These are phyloP conservation scores for Zelonia costaricensis DNA, from an alignment of 208 protist species.

Conservation along the genomic window DNA sequence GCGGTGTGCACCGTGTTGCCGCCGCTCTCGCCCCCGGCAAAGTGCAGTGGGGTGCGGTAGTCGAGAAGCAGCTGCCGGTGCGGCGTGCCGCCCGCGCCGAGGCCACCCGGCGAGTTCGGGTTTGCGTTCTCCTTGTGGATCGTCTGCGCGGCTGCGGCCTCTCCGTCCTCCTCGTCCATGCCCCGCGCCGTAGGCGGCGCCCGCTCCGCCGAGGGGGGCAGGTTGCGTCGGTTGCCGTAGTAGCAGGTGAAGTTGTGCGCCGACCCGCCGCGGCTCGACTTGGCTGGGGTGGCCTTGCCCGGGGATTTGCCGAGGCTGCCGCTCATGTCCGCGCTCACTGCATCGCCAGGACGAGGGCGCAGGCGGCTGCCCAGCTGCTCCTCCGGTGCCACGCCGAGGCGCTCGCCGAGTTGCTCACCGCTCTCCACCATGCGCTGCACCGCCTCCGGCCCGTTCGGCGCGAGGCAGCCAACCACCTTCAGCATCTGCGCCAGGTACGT, in stretches of 20 bases:
- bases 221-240: slow-evolving; percentile 19
- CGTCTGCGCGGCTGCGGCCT: too few relatives aligned
- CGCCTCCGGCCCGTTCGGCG: slow-evolving; percentile 31
- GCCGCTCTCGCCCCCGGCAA: too few relatives aligned
- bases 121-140: too few relatives aligned
- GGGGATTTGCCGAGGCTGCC: background rate
- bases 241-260: slow-evolving; percentile 50
- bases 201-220: background rate
- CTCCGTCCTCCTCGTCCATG: background rate
- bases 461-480: slow-evolving; percentile 43
- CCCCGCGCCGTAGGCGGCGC: slow-evolving; percentile 28
- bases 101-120: too few relatives aligned
- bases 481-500: slow-evolving; percentile 38
- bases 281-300: background rate
- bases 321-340: background rate
- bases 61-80: background rate
- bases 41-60: background rate
- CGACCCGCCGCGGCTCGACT: slow-evolving; percentile 3
- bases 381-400: slow-evolving; percentile 27
- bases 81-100: too few relatives aligned
- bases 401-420: slow-evolving; percentile 14
- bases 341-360: background rate
- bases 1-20: too few relatives aligned
- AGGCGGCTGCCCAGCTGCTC: slow-evolving; percentile 20
- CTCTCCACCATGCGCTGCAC: slow-evolving; percentile 30